Percentiles rank a stretch among this genome's conserved stretches.
Conservation (phyloP, 305 asterid genomes). For the Ilex paraguariensis region DNA sequence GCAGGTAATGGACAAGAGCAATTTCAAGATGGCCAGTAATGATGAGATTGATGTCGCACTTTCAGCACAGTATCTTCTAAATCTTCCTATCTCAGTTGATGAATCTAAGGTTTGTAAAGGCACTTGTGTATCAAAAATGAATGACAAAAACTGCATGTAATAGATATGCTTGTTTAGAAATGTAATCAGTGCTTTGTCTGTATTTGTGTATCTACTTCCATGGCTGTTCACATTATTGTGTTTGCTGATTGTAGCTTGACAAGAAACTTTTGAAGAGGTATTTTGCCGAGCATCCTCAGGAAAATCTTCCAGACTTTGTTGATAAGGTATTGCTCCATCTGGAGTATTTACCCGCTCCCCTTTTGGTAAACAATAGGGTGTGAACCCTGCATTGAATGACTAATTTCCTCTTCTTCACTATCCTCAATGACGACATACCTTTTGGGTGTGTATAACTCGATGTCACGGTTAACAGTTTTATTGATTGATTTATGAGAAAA, state of each 20-base stretch:
- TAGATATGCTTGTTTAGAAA: neutral
- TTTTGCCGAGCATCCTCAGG: conserved; percentile 70
- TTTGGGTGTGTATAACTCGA: no score
- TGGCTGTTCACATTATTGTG: conserved; percentile 15
- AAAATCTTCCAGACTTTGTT: conserved; percentile 83
- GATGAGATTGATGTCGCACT: conserved; percentile 92
- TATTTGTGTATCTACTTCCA: conserved; percentile 2
- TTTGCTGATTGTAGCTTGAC: conserved; percentile 69
- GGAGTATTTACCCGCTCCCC: no score
- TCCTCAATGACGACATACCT: no score
- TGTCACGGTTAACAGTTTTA: no score
- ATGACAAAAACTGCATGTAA: neutral
- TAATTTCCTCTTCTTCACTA: no score
- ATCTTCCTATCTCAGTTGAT: conserved; percentile 92
- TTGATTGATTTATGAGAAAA: no score
- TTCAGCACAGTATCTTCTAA: conserved; percentile 91
- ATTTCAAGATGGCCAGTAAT: conserved; percentile 78
- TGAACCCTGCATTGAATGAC: no score
- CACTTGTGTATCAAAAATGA: conserved; percentile 3
- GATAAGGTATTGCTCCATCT: conserved; percentile 61
- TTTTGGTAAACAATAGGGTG: no score
- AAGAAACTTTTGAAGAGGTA: conserved; percentile 67
- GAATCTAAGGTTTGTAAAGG: conserved; percentile 68
- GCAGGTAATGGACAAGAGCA: conserved; percentile 94
- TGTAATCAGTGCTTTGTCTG: neutral